A percentile compares a stretch with the other conserved stretches of the same genome.
Evolutionary conservation across 345 rosid genomes (phyloP).

Genomic region (Garcia nutans): DNA sequence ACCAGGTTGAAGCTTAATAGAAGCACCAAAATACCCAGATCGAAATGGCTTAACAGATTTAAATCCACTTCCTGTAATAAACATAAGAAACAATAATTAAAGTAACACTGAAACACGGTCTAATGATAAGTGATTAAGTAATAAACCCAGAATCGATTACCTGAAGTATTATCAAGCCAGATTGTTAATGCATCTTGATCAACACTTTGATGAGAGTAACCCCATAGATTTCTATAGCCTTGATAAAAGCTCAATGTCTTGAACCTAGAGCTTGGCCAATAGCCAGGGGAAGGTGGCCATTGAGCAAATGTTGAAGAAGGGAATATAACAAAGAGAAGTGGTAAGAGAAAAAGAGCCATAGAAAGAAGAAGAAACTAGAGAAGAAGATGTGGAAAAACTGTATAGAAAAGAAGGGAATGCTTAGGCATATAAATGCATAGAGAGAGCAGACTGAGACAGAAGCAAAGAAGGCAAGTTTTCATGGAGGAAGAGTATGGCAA

Average conservation of each 20-base stretch:
- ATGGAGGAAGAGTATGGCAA: slow-evolving; percentile 31
- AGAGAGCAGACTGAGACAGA: slow-evolving; percentile 12
- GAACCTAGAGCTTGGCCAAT: slow-evolving; percentile 87
- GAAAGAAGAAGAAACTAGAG: not conserved
- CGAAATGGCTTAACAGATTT: slow-evolving; percentile 82
- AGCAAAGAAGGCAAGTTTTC: slow-evolving; percentile 10
- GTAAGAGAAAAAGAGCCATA: slow-evolving; percentile 39
- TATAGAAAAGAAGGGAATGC: slow-evolving; percentile 25
- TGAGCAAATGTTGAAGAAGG: slow-evolving; percentile 47
- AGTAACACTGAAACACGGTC: too few relatives aligned
- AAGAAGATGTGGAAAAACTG: slow-evolving; percentile 4
- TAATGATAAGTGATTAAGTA: too few relatives aligned
- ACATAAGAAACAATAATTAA: slow-evolving; percentile 3
- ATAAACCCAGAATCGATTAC: slow-evolving; percentile 18
- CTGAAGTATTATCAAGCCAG: slow-evolving; percentile 89
- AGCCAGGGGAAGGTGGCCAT: slow-evolving; percentile 91
- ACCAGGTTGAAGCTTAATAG: slow-evolving; percentile 84
- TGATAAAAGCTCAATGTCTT: slow-evolving; percentile 57
- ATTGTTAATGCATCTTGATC: slow-evolving; percentile 67
- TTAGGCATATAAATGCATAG: slow-evolving; percentile 39
- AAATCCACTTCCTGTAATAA: slow-evolving; percentile 79
- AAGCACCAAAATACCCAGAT: slow-evolving; percentile 90
- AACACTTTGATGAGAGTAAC: slow-evolving; percentile 69
- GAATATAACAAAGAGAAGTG: slow-evolving; percentile 34
- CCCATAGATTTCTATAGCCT: slow-evolving; percentile 92